A percentile compares a stretch with the other conserved stretches of the same genome.
Evolutionary conservation across 371 early-diverging fungal species (phyloP).

Genomic region (Nematocida ausubeli): DNA sequence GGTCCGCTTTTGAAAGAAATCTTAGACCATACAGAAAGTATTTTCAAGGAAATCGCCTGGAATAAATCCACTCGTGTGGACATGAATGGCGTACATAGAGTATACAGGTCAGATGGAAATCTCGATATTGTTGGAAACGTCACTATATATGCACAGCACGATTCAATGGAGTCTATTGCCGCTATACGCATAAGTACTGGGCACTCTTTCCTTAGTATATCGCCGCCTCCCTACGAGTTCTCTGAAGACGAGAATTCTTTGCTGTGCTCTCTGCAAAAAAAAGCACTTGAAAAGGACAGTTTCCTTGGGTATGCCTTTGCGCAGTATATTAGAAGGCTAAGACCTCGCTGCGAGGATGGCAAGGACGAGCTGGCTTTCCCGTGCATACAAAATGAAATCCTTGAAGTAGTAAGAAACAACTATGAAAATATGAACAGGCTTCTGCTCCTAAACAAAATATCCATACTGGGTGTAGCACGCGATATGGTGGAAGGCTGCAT

Average conservation of each 20-base stretch:
- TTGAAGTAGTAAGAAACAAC: neutral
- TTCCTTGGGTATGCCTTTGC: neutral
- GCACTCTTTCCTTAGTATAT: neutral
- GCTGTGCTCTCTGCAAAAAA: neutral
- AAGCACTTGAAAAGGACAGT: neutral
- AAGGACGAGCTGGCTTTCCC: neutral
- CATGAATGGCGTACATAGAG: neutral
- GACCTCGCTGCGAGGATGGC: neutral
- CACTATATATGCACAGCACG: neutral
- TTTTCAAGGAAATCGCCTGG: neutral
- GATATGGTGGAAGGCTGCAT: neutral
- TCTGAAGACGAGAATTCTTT: neutral
- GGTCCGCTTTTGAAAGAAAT: neutral
- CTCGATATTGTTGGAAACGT: neutral
- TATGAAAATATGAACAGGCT: neutral
- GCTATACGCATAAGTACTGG: neutral
- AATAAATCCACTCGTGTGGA: neutral
- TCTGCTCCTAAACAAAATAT: neutral
- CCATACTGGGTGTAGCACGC: neutral
- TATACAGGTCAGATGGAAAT: neutral
- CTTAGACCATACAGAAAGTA: neutral
- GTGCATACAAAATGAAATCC: neutral
- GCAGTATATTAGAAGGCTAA: neutral
- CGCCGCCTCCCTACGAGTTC: neutral
- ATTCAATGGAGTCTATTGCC: neutral